A percentile compares a stretch with the other conserved stretches of the same genome.
phyloP scores from a whole-genome alignment of 192 early-diverging fungal genomes.

The Mycoemilia scoparia region DNA sequence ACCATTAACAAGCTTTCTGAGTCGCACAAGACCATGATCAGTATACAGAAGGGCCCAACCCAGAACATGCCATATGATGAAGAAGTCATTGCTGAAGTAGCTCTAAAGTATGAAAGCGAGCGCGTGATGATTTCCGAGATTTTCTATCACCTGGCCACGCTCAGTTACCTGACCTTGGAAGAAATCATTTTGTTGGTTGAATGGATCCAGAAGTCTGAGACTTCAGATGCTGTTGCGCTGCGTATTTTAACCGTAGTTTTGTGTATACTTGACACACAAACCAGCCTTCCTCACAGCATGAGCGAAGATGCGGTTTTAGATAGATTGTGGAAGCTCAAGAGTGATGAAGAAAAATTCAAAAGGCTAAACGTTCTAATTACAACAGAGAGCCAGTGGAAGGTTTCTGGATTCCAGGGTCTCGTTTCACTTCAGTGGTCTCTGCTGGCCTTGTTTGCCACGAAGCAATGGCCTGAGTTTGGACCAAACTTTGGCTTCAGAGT shows the following conservation, averaged over 20 bases:
- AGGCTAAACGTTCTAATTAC: constrained; percentile 20
- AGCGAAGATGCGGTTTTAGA: constrained; percentile 16
- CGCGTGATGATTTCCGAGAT: constrained; percentile 26
- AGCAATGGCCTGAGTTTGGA: constrained; percentile 28
- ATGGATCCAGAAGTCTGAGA: constrained; percentile 17
- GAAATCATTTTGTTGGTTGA: constrained; percentile 16
- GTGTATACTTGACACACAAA: constrained; percentile 12
- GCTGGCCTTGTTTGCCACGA: constrained; percentile 28
- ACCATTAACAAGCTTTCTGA: constrained; percentile 29
- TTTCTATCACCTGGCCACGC: constrained; percentile 17
- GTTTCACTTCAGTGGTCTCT: constrained; percentile 44
- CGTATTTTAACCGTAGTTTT: constrained; percentile 13
- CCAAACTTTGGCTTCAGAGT: constrained; percentile 21
- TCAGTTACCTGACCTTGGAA: constrained; percentile 18
- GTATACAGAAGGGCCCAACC: constrained; percentile 27
- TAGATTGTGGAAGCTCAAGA: constrained; percentile 18
- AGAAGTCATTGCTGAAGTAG: constrained; percentile 20
- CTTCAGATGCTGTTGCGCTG: constrained; percentile 21
- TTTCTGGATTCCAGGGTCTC: constrained; percentile 26
- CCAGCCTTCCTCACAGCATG: constrained; percentile 8
- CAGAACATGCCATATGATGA: constrained; percentile 25
- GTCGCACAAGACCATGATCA: constrained; percentile 25
- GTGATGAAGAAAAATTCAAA: constrained; percentile 17
- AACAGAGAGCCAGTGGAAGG: constrained; percentile 16
- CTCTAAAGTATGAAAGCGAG: constrained; percentile 17